Evolutionary conservation across 2,329 filamentous ascomycete genomes (phyloP).

Genomic region (Lachnellula hyalina): DNA sequence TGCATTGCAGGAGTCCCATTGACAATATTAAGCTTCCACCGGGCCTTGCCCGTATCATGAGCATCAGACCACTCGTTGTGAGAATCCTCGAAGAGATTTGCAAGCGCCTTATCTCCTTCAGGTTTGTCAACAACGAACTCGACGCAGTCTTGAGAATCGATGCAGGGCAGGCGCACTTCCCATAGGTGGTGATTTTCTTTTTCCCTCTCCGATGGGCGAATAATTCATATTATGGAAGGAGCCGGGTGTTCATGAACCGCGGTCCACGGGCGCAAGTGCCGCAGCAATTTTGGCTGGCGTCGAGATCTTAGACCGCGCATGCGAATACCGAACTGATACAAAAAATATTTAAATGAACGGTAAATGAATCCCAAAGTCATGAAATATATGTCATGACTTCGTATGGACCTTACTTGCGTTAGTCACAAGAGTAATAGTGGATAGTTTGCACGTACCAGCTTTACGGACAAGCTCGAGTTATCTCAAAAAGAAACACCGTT

Average conservation of each 20-base stretch:
- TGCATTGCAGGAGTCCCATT: constrained; percentile 1
- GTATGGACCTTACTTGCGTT: constrained; percentile 1
- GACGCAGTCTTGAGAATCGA: constrained; percentile 10
- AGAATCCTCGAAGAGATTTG: constrained; percentile 1
- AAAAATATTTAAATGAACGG: constrained; percentile 16
- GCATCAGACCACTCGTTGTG: constrained; percentile 19
- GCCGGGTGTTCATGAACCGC: constrained; percentile 12
- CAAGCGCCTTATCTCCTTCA: neutral
- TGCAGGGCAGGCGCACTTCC: neutral
- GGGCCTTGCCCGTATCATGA: constrained; percentile 9
- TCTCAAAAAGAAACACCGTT: neutral
- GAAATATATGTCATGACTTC: constrained; percentile 11
- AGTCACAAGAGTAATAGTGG: neutral
- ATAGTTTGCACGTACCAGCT: constrained; percentile 4
- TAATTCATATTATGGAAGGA: constrained; percentile 9
- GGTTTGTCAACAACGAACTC: constrained; percentile 7
- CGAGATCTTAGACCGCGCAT: neutral
- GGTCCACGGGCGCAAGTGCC: constrained; percentile 7
- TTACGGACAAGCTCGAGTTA: constrained; percentile 4
- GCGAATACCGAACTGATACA: constrained; percentile 9
- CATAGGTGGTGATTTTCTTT: constrained; percentile 10
- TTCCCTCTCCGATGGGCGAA: constrained; percentile 6
- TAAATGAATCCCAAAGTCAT: constrained; percentile 16
- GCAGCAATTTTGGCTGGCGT: constrained; percentile 1
- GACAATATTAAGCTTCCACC: constrained; percentile 13